Conservation (phyloP, 1,284 basidiomycete genomes). For the Rhodotorula sp. region DNA sequence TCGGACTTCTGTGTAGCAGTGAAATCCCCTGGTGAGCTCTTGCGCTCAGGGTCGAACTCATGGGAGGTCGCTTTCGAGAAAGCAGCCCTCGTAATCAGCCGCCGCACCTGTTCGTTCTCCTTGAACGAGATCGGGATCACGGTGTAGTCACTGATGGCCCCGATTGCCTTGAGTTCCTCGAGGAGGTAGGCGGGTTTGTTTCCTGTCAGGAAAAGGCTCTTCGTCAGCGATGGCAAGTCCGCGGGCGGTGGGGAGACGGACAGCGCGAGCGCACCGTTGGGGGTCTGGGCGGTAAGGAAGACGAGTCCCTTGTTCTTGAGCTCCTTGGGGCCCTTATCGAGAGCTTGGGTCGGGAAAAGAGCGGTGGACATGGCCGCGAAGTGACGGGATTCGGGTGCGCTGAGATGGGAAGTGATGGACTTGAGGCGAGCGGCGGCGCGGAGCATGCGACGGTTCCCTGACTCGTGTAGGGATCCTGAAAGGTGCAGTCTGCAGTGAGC, state of each 20-base stretch:
- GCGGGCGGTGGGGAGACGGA: neutral
- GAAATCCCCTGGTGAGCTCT: constrained; percentile 6
- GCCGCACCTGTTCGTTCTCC: constrained; percentile 6
- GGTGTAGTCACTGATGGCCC: constrained; percentile 16
- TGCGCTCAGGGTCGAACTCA: too few species aligned
- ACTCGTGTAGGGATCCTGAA: neutral
- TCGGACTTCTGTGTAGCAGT: constrained; percentile 22
- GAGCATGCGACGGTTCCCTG: neutral
- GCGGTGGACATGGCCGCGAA: neutral
- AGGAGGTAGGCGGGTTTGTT: constrained; percentile 19
- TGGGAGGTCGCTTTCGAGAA: too few species aligned
- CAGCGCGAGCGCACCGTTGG: neutral
- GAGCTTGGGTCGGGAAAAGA: neutral
- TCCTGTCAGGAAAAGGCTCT: neutral
- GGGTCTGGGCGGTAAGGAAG: constrained; percentile 11
- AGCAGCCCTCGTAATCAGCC: too few species aligned
- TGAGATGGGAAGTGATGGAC: neutral
- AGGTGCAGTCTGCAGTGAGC: too few species aligned
- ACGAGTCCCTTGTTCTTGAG: constrained; percentile 20
- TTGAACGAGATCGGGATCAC: constrained; percentile 18
- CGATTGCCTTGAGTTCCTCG: constrained; percentile 33
- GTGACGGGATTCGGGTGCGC: neutral
- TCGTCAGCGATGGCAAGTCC: neutral
- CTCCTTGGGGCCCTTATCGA: constrained; percentile 19
- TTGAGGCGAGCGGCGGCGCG: neutral